Evolutionary conservation across 345 rosid genomes (phyloP), one percentile per base, ranked within the genome.

Genomic region (Draba incana): DNA sequence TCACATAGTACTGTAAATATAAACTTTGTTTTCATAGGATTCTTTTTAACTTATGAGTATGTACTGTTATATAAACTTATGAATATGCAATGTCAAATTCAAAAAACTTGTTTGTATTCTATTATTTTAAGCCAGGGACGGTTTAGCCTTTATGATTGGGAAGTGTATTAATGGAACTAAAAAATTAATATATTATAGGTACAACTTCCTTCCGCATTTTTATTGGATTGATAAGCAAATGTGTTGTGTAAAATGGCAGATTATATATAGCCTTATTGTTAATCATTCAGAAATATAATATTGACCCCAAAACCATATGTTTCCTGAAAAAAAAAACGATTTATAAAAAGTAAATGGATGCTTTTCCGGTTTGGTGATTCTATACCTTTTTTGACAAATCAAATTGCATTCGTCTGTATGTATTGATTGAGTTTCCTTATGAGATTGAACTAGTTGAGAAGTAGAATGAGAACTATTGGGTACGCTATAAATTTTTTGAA

Each of bases 131-230:
- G 23, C 38, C 31, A 57, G 59, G 42, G 59, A 64, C 12, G 62
- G 72, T 44, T 20, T 67, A 44, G 73, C 52, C 57, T 54, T 75
- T 62, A 75, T 68, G 52, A 55, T 53, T 75, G 69, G 42, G 45
- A 62, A 47, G 69, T 62, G 69, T 33, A 39, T 57, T 54, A 68
- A 61, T 38, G 24, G 42, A 58, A 47, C 60, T 11, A 2, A 30
- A 53, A 44, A 38, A 73, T 37, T 20, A 46, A 53, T 68, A 46
- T 62, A 61, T 46, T 68, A 53, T 68, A 53, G 59, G 69, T 62
- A 68, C 74, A 75, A 75, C 73, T 37, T 68, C 64, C 44, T 67
- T 51, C 69, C n/a, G n/a, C n/a, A n/a, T n/a, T n/a, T n/a, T n/a
- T n/a, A n/a, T n/a, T n/a, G n/a, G n/a, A n/a, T n/a, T n/a, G n/a